A percentile compares a stretch with the other conserved stretches of the same genome.
Conservation (phyloP, 1,284 basidiomycete genomes). For the Heterobasidion irregulare region DNA sequence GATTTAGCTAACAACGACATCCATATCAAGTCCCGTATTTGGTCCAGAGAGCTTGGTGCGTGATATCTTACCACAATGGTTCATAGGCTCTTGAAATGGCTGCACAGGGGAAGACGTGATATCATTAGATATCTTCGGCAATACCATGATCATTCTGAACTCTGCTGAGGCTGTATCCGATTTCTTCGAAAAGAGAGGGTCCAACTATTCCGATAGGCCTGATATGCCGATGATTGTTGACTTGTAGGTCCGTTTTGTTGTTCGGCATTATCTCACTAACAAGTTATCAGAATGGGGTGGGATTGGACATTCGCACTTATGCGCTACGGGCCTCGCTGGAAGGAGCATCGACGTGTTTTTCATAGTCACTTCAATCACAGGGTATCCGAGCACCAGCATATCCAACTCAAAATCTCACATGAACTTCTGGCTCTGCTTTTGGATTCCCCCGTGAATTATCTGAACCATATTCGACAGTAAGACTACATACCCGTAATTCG, state of each 20-base stretch:
- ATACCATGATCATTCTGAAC: conserved; percentile 29
- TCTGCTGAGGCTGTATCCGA: conserved; percentile 25
- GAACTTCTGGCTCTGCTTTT: conserved; percentile 9
- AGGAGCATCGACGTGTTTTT: conserved; percentile 13
- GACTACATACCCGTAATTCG: neutral
- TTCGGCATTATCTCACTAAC: neutral
- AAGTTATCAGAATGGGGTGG: conserved; percentile 12
- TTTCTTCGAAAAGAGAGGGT: conserved; percentile 30
- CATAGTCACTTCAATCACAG: conserved; percentile 12
- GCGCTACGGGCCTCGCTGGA: conserved; percentile 14
- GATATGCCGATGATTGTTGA: neutral
- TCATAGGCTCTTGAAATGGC: neutral
- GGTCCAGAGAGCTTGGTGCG: neutral
- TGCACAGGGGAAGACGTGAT: conserved; percentile 21
- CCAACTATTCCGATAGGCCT: conserved; percentile 25
- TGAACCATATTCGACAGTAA: conserved; percentile 10
- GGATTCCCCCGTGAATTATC: conserved; percentile 6
- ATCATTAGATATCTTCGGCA: conserved; percentile 25
- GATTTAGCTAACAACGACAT: neutral
- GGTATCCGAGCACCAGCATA: conserved; percentile 7
- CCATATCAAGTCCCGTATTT: neutral
- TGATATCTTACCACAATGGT: no score
- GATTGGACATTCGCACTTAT: conserved; percentile 15
- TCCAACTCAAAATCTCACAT: conserved; percentile 7
- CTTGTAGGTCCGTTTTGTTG: neutral